Conservation (phyloP, 176 grass and related monocot species). For the Cenchrus fungigraminus region DNA sequence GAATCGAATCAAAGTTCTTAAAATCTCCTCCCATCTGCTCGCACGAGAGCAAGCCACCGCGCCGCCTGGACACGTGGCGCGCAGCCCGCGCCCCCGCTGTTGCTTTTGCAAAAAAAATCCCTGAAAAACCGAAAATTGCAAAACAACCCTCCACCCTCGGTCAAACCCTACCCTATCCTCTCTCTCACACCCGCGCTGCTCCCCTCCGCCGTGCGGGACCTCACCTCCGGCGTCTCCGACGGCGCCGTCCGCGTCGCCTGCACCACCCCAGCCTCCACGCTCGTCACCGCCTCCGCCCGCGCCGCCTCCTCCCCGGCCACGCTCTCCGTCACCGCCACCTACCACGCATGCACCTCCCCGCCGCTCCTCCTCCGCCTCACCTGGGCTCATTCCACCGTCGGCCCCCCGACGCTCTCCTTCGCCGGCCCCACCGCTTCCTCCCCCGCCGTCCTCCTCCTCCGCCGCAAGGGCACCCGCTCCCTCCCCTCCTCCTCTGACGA, state of each 20-base stretch:
- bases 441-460: slow-evolving; percentile 45
- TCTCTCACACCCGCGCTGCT: too few relatives aligned
- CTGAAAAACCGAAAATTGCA: too few relatives aligned
- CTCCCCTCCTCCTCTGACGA: neutral
- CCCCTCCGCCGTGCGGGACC: slow-evolving; percentile 60
- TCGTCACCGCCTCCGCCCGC: slow-evolving; percentile 9
- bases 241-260: slow-evolving; percentile 69
- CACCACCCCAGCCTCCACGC: slow-evolving; percentile 50
- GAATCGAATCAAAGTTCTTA: slow-evolving; percentile 25
- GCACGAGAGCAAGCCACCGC: too few relatives aligned
- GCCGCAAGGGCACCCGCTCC: slow-evolving; percentile 58
- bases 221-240: slow-evolving; percentile 82
- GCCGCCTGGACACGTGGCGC: too few relatives aligned
- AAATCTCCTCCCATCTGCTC: too few relatives aligned
- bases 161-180: too few relatives aligned
- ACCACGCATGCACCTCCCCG: slow-evolving; percentile 6
- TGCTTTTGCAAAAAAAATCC: too few relatives aligned
- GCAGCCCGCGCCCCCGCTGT: too few relatives aligned
- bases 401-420: slow-evolving; percentile 52
- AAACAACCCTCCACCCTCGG: too few relatives aligned
- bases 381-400: slow-evolving; percentile 51
- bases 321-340: slow-evolving; percentile 51
- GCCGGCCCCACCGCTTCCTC: slow-evolving; percentile 29
- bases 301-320: slow-evolving; percentile 15
- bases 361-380: slow-evolving; percentile 60